Evolutionary conservation across 192 early-diverging fungal species (phyloP).

Genomic region (Powellomyces hirtus): DNA sequence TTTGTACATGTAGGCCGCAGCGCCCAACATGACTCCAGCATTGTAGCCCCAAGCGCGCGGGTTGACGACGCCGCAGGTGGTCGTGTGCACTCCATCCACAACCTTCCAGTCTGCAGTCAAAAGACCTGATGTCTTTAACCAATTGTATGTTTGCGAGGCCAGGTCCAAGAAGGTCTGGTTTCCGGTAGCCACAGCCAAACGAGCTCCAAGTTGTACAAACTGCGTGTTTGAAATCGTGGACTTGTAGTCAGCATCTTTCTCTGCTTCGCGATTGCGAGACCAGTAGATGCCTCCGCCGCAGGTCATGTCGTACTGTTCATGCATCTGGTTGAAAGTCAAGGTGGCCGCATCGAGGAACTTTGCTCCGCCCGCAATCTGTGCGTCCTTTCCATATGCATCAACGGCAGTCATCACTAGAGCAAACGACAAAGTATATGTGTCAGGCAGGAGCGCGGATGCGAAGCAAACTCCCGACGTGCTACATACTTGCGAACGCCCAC

Average conservation of each 20-base stretch:
- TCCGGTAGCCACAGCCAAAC: slow-evolving; percentile 29
- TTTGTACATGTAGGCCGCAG: slow-evolving; percentile 30
- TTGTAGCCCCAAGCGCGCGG: background rate
- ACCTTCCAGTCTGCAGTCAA: slow-evolving; percentile 16
- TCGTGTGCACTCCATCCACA: slow-evolving; percentile 22
- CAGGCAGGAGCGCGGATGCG: no score
- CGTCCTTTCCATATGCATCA: slow-evolving; percentile 24
- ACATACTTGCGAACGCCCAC: slow-evolving; percentile 38
- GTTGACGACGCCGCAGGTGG: slow-evolving; percentile 10
- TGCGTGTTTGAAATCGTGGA: slow-evolving; percentile 44
- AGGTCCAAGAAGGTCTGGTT: slow-evolving; percentile 29
- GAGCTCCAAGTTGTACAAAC: slow-evolving; percentile 30
- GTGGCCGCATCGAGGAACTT: slow-evolving; percentile 22
- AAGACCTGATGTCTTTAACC: slow-evolving; percentile 32
- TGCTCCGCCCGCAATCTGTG: slow-evolving; percentile 26
- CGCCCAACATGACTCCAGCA: slow-evolving; percentile 17
- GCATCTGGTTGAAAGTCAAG: slow-evolving; percentile 40
- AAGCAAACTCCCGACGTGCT: no score
- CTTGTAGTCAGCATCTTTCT: slow-evolving; percentile 31
- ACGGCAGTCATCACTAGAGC: slow-evolving; percentile 31
- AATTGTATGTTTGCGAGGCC: slow-evolving; percentile 31
- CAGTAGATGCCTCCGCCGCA: slow-evolving; percentile 50
- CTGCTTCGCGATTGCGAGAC: slow-evolving; percentile 34
- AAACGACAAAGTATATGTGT: no score
- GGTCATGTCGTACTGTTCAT: slow-evolving; percentile 36